Percentiles rank a stretch among this genome's conserved stretches.
Conservation (phyloP, 2,329 filamentous ascomycete genomes). For the Hymenoscyphus repandus region DNA sequence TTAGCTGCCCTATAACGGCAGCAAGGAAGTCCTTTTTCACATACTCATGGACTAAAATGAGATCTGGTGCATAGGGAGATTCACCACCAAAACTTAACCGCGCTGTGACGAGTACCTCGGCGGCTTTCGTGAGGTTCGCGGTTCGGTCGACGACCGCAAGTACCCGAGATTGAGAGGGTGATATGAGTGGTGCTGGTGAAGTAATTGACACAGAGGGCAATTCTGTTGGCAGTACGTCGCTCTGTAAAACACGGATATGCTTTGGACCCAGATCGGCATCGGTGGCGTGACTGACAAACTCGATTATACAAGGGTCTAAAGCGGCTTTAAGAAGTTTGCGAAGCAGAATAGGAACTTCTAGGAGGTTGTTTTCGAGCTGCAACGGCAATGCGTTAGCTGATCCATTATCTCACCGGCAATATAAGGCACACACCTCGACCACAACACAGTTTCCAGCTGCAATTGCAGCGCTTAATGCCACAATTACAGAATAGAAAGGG, state of each 20-base stretch:
- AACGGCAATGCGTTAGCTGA: neutral
- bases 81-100: slow-evolving; percentile 49
- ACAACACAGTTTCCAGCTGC: slow-evolving; percentile 45
- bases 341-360: no score
- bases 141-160: slow-evolving; percentile 58
- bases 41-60: slow-evolving; percentile 62
- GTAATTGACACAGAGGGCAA: neutral
- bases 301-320: no score
- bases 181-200: no score
- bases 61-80: slow-evolving; percentile 56
- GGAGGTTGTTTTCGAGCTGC: neutral
- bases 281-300: no score
- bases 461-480: slow-evolving; percentile 39
- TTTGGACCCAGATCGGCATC: no score
- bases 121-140: slow-evolving; percentile 48
- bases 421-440: slow-evolving; percentile 37
- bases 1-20: no score
- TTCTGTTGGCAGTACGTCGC: neutral
- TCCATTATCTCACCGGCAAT: neutral
- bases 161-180: no score
- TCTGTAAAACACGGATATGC: no score
- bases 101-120: slow-evolving; percentile 46
- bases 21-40: slow-evolving; percentile 42
- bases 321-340: no score
- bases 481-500: slow-evolving; percentile 38